phyloP scores from a whole-genome alignment of 495 filamentous ascomycete species.

The Penicillium desertorum region DNA sequence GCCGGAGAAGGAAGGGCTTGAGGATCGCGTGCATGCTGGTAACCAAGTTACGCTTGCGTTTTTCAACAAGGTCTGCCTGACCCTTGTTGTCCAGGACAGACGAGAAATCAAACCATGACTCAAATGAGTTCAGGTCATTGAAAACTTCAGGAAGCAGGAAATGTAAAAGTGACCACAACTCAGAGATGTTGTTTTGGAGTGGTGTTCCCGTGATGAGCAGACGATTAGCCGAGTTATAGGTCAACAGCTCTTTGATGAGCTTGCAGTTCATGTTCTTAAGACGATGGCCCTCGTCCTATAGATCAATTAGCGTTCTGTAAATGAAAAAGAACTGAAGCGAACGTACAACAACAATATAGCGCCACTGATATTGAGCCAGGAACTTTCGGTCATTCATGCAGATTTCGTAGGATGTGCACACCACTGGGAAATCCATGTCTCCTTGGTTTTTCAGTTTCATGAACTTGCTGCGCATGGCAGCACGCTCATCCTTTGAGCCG shows the following conservation, averaged over 20 bases:
- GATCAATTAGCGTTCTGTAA: slow-evolving; percentile 13
- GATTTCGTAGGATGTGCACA: slow-evolving; percentile 94
- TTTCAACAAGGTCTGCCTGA: slow-evolving; percentile 56
- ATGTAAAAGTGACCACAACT: slow-evolving; percentile 93
- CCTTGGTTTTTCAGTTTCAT: slow-evolving; percentile 61
- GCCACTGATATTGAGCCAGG: slow-evolving; percentile 82
- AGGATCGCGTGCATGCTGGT: slow-evolving; percentile 88
- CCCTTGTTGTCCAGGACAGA: slow-evolving; percentile 73
- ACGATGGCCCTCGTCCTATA: slow-evolving; percentile 88
- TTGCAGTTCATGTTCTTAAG: slow-evolving; percentile 96
- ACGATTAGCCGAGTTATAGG: slow-evolving; percentile 84
- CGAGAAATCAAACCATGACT: slow-evolving; percentile 95
- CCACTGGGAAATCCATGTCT: slow-evolving; percentile 74
- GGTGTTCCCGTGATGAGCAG: slow-evolving; percentile 94
- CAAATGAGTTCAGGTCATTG: slow-evolving; percentile 82
- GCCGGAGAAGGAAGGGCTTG: slow-evolving; percentile 83
- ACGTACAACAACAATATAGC: slow-evolving; percentile 90
- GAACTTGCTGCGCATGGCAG: slow-evolving; percentile 62
- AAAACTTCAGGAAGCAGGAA: slow-evolving; percentile 93
- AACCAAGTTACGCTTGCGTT: slow-evolving; percentile 75
- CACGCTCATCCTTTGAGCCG: slow-evolving; percentile 71
- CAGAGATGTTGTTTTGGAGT: slow-evolving; percentile 91
- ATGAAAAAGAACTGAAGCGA: not conserved
- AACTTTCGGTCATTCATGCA: slow-evolving; percentile 84
- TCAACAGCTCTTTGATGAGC: slow-evolving; percentile 81